Evolutionary conservation across 2,329 filamentous ascomycete species (phyloP).

Genomic region (Colletotrichum euphorbiae): DNA sequence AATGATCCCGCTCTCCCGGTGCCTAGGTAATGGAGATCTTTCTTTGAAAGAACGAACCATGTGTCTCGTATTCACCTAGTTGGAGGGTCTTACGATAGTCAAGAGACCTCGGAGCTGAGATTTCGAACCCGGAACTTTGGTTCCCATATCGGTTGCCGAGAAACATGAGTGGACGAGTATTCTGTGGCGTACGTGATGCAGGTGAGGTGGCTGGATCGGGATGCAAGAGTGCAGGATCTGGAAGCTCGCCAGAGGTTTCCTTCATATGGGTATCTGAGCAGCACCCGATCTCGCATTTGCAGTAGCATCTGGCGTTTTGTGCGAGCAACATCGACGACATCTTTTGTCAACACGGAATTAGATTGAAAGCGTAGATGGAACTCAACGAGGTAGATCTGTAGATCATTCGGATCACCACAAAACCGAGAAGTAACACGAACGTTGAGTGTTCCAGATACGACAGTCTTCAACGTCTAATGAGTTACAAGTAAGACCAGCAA

Average conservation of each 20-base stretch:
- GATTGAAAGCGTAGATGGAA: no score
- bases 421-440: no score
- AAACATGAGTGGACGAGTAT: not conserved
- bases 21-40: constrained; percentile 24
- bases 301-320: not conserved
- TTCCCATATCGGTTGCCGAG: not conserved
- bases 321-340: not conserved
- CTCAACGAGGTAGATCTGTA: no score
- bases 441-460: no score
- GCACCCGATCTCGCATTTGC: constrained; percentile 2
- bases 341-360: not conserved
- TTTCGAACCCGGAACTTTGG: not conserved
- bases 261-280: not conserved
- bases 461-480: no score
- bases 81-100: constrained; percentile 15
- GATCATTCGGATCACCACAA: no score
- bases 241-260: not conserved
- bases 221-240: constrained; percentile 38
- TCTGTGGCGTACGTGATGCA: not conserved
- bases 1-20: constrained; percentile 13
- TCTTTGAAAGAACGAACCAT: not conserved
- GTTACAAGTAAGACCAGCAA: no score
- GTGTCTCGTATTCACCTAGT: not conserved
- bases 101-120: constrained; percentile 3
- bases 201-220: constrained; percentile 30